Evolutionary conservation across 1,139 yeast species (phyloP).

Genomic region (Geotrichum macrosporum): DNA sequence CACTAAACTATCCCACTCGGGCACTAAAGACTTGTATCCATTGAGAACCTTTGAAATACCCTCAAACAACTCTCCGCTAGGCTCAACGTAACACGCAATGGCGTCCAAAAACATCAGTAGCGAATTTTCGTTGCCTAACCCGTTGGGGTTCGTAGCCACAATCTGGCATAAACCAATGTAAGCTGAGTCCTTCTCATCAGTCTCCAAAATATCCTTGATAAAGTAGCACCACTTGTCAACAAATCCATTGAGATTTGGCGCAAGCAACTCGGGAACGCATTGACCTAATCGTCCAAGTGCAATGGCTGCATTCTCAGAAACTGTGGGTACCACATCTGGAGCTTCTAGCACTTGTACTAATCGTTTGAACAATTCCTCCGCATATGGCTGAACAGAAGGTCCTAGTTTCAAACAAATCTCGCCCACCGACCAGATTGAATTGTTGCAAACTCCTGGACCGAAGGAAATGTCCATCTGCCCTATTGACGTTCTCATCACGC

Average conservation of each 20-base stretch:
- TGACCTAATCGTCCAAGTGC: constrained; percentile 87
- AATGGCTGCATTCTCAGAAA: constrained; percentile 82
- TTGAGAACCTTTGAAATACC: constrained; percentile 34
- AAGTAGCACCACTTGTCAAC: constrained; percentile 63
- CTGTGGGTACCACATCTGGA: constrained; percentile 50
- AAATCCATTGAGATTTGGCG: constrained; percentile 55
- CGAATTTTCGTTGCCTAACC: constrained; percentile 49
- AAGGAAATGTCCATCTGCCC: constrained; percentile 50
- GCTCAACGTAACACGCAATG: constrained; percentile 54
- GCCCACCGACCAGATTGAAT: constrained; percentile 93
- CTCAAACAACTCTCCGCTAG: constrained; percentile 38
- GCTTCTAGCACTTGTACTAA: constrained; percentile 53
- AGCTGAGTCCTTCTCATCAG: constrained; percentile 76
- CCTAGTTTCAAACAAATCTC: constrained; percentile 66
- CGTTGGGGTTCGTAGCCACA: constrained; percentile 61
- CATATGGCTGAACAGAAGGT: constrained; percentile 45
- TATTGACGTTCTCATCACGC: constrained; percentile 59
- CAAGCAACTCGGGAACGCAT: constrained; percentile 55
- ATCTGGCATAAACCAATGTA: constrained; percentile 71
- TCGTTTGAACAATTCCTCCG: constrained; percentile 52
- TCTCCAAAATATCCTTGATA: constrained; percentile 62
- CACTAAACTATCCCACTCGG: constrained; percentile 34
- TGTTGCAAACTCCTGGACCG: constrained; percentile 62
- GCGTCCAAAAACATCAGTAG: constrained; percentile 58
- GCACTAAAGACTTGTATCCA: constrained; percentile 36